Conservation (phyloP, 73 alveolate genomes). For the Symbiodinium pilosum region DNA sequence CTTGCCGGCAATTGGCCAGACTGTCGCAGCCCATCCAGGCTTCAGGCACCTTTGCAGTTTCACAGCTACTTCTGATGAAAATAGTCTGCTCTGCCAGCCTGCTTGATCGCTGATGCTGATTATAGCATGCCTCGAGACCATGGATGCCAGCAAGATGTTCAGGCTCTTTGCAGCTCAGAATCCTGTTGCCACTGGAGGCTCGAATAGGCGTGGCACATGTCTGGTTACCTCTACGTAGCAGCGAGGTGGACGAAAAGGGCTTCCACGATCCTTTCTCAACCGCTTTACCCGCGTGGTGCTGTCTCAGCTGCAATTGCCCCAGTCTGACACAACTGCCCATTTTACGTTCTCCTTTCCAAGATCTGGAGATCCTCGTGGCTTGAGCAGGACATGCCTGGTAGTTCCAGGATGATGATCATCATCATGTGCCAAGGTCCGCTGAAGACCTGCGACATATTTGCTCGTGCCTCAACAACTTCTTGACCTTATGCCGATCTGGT, state of each 20-base stretch:
- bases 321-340: constrained; percentile 49
- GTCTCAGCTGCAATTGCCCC: constrained; percentile 97
- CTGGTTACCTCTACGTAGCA: not conserved
- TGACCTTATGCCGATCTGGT: no score
- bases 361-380: constrained; percentile 79
- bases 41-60: no score
- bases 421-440: constrained; percentile 61
- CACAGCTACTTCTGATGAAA: no score
- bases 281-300: constrained; percentile 99
- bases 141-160: not conserved
- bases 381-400: not conserved
- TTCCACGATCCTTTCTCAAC: constrained; percentile 99
- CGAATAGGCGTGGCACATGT: not conserved
- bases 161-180: constrained; percentile 98
- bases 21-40: constrained; percentile 97
- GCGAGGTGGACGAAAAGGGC: constrained; percentile 98
- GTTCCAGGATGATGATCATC: not conserved
- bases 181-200: constrained; percentile 98
- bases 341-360: not conserved
- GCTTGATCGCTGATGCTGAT: no score
- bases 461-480: not conserved
- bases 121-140: no score
- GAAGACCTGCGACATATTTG: constrained; percentile 87
- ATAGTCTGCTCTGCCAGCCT: no score
- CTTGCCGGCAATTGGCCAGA: constrained; percentile 99